Conservation (phyloP, 2,329 filamentous ascomycete genomes). For the Fusarium illudens region DNA sequence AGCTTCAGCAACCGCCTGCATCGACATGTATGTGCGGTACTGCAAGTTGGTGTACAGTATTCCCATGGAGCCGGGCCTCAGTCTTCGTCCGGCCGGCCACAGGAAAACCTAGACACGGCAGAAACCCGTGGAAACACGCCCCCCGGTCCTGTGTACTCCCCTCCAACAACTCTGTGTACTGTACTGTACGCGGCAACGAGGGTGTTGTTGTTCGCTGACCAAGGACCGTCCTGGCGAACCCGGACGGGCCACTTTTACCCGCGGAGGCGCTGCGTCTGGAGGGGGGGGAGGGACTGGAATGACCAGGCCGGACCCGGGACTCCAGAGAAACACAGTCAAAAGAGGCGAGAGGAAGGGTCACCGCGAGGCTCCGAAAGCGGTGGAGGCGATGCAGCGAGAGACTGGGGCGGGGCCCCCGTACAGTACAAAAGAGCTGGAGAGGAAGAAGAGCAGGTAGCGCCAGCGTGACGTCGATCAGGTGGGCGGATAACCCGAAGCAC, state of each 20-base stretch:
- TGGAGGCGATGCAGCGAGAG: conserved; percentile 27
- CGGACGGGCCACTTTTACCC: conserved; percentile 42
- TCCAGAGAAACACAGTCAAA: background rate
- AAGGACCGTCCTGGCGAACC: conserved; percentile 23
- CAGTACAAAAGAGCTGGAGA: background rate
- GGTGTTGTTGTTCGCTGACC: conserved; percentile 14
- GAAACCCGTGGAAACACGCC: conserved; percentile 37
- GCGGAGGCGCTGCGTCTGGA: conserved; percentile 30
- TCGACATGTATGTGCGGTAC: conserved; percentile 16
- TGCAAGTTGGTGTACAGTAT: background rate
- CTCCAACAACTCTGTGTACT: background rate
- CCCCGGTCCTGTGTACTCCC: conserved; percentile 17
- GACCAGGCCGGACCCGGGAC: conserved; percentile 28
- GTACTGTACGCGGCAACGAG: background rate
- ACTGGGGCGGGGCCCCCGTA: conserved; percentile 5
- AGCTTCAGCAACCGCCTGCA: conserved; percentile 19
- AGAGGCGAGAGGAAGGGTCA: conserved; percentile 10
- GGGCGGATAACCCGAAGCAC: conserved; percentile 31
- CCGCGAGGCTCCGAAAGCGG: conserved; percentile 45
- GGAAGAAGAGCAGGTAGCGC: conserved; percentile 8
- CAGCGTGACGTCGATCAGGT: conserved; percentile 38
- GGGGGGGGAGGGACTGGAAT: conserved; percentile 38
- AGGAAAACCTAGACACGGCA: conserved; percentile 24
- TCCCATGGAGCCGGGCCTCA: background rate
- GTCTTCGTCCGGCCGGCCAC: background rate